Evolutionary conservation across 2,329 filamentous ascomycete genomes (phyloP).

Genomic region (Ceratocystis cubensis): DNA sequence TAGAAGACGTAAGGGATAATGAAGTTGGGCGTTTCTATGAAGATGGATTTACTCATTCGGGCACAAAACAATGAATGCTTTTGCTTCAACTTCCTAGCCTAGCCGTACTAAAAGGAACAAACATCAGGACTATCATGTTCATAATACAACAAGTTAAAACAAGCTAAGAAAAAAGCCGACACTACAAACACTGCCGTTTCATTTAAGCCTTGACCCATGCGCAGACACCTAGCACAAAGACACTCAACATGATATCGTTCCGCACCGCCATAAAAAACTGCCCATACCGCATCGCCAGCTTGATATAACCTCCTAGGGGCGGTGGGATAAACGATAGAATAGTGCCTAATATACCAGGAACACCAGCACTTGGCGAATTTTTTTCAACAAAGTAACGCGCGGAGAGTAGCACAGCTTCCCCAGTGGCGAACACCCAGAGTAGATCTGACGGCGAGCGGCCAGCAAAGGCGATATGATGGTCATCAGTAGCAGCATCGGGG

Average conservation of each 20-base stretch:
- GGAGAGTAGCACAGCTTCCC: slow-evolving; percentile 59
- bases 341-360: slow-evolving; percentile 42
- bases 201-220: slow-evolving; percentile 32
- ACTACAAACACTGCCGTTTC: background rate
- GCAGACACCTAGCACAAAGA: slow-evolving; percentile 58
- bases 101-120: no score
- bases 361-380: slow-evolving; percentile 40
- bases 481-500: slow-evolving; percentile 25
- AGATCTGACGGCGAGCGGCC: slow-evolving; percentile 33
- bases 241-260: slow-evolving; percentile 59
- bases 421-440: slow-evolving; percentile 72
- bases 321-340: slow-evolving; percentile 53
- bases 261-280: slow-evolving; percentile 61
- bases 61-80: no score
- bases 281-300: slow-evolving; percentile 50
- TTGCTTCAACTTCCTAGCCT: no score
- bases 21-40: no score
- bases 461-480: slow-evolving; percentile 10
- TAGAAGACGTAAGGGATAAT: no score
- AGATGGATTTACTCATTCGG: no score
- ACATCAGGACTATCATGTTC: no score
- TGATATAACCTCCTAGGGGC: slow-evolving; percentile 48
- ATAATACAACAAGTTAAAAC: background rate
- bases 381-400: slow-evolving; percentile 49
- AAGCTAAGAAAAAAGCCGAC: background rate